Conservation (phyloP, 192 early-diverging fungal genomes). For the Bifiguratus adelaidae region DNA sequence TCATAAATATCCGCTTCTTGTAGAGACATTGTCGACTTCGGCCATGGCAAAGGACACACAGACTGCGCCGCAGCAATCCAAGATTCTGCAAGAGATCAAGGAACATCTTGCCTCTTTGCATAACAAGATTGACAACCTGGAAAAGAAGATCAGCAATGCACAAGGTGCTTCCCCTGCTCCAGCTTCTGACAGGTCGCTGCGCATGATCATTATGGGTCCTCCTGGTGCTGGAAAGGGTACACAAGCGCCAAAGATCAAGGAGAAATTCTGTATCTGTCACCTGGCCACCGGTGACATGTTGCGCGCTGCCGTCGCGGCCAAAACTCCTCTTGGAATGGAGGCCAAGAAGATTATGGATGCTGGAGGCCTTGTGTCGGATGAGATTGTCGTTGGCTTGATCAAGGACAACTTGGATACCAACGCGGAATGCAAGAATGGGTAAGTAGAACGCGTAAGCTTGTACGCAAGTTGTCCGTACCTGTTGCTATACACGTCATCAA, state of each 20-base stretch:
- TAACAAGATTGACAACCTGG: slow-evolving; percentile 22
- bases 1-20: not conserved
- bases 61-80: slow-evolving; percentile 13
- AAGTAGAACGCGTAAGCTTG: slow-evolving; percentile 4
- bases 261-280: slow-evolving; percentile 93
- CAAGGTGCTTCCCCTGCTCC: slow-evolving; percentile 4
- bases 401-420: slow-evolving; percentile 93
- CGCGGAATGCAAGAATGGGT: slow-evolving; percentile 91
- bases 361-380: slow-evolving; percentile 94
- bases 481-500: not conserved
- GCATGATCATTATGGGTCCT: slow-evolving; percentile 87
- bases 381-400: slow-evolving; percentile 97
- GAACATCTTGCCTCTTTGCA: slow-evolving; percentile 25
- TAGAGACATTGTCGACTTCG: too few relatives aligned
- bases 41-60: not conserved
- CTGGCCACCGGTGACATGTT: slow-evolving; percentile 99
- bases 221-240: slow-evolving; percentile 75
- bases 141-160: slow-evolving; percentile 22
- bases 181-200: slow-evolving; percentile 20
- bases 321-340: slow-evolving; percentile 84
- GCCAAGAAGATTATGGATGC: slow-evolving; percentile 99
- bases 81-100: slow-evolving; percentile 30
- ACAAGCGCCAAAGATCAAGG: slow-evolving; percentile 94
- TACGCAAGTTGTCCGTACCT: not conserved
- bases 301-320: slow-evolving; percentile 86